Base-by-base conservation (phyloP, 176 grass and related monocot genomes). In the Carex pumila region DNA sequence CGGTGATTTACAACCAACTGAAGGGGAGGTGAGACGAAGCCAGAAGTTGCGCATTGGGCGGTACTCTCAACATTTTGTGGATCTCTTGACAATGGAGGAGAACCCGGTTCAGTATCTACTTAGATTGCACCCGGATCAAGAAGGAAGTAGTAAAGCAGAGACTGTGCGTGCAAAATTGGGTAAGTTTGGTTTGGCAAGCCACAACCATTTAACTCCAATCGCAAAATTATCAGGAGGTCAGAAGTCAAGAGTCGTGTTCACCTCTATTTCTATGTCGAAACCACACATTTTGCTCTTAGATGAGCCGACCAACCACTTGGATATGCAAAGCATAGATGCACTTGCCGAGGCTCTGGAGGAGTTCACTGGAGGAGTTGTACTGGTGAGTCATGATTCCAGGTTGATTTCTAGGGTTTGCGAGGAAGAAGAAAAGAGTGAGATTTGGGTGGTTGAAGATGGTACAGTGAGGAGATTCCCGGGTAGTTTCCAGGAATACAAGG, bases 281-380 rank as follows among this genome's bases (percentile, higher is more conserved):
- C 95, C 95, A 54, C 95, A 95, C 82, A 98, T 95, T 84, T 91
- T 98, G 37, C 80, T 98, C 37, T 78, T 98, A 84, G 95, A 98
- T 52, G 95, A 98, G 74, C 95, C 95, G n/a, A 98, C 95, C 47
- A 98, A 98, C 84, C 95, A 98, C 80, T 87, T 98, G 52, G 95
- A 98, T 65, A 98, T 98, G 95, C 95, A 98, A 62, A 98, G 95
- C 88, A 95, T 95, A 12, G 95, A 98, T 83, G 95, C 95, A 10
- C 79, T 98, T 45, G 93, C 95, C 36, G 93, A 98, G 49, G 95
- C 95, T 10, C 82, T 98, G 53, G 92, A 98, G 68, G 91, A 98
- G 65, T 98, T 98, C 83, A 92, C 89, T 66, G 95, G 95, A 89
- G 95, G 95, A 59, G 95, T 98, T 13, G 90, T 98, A 58, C 76